Percentiles rank a stretch among this genome's conserved stretches.
These are phyloP conservation scores for Pneumocystis murina DNA, from an alignment of 1,139 yeast species.

Conservation along the genomic window DNA sequence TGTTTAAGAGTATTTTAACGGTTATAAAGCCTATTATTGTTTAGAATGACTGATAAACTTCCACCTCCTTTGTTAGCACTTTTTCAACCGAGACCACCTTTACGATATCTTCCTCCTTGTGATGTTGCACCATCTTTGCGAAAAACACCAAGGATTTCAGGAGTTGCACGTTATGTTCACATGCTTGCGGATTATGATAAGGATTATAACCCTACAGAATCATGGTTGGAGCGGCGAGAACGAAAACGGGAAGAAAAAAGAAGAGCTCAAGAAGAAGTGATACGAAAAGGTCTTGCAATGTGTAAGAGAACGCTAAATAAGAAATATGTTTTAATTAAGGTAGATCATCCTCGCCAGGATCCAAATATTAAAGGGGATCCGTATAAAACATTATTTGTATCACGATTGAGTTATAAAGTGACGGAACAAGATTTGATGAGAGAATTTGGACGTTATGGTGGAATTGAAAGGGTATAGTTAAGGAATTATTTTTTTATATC, in stretches of 20 bases:
- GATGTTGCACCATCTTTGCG: constrained; percentile 44
- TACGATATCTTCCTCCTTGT: constrained; percentile 36
- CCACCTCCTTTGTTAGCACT: constrained; percentile 52
- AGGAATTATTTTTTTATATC: not conserved
- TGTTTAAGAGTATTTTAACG: not conserved
- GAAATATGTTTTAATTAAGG: constrained; percentile 26
- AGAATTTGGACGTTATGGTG: constrained; percentile 51
- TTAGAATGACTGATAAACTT: constrained; percentile 33
- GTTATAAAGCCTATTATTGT: not conserved
- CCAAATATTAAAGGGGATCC: constrained; percentile 60
- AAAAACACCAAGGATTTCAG: constrained; percentile 36
- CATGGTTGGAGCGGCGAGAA: constrained; percentile 26
- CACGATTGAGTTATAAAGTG: constrained; percentile 50
- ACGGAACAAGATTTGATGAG: constrained; percentile 56
- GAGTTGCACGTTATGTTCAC: constrained; percentile 32
- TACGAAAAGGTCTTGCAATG: constrained; percentile 25
- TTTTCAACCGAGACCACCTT: constrained; percentile 59
- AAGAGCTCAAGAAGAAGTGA: constrained; percentile 21
- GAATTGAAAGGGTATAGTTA: constrained; percentile 37
- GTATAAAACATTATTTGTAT: constrained; percentile 59
- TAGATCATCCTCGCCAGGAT: constrained; percentile 42
- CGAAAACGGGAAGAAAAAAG: constrained; percentile 24
- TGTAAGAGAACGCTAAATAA: constrained; percentile 20
- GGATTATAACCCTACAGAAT: constrained; percentile 25
- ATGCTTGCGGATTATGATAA: constrained; percentile 27